Base-by-base conservation (phyloP, 768 basidiomycete genomes). In the Suillus subluteus region DNA sequence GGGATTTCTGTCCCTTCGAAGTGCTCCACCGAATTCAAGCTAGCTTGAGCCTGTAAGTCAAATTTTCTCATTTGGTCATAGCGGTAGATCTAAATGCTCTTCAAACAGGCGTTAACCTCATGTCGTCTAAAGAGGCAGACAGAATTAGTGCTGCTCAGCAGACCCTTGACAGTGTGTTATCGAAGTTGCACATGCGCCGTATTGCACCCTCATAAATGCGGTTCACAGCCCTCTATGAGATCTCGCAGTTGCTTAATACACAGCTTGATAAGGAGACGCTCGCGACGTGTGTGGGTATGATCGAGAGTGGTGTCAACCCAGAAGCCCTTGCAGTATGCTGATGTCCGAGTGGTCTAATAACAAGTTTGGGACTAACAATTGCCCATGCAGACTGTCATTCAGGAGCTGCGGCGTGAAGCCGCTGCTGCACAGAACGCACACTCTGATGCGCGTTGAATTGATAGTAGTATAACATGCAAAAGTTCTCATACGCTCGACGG, bases 221-320 rank as follows among this genome's bases (percentile, higher is more conserved):
- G 62, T 46, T 23, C 11, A 38, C 69, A 97, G 95, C 91, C 69
- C 83, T 97, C 32, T 85, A 89, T 73, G 94, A 96, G 67, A 92
- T 97, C 64, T 95, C 95, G 23, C 93, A 95, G 78, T 79, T 96
- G 56, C 79, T 97, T 61, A 92, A 95, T 69, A 96, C 95, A 0
- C 87, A 90, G 65, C 83, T 97, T 50, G 94, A 96, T 80, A 94
- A 92, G 72, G 92, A 95, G 74, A 94, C 93, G 3, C 86, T 97
- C n/a, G 94, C 91, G 43, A 95, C 92, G 32, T 97, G 95, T 75
- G 88, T 97, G 30, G 86, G 89, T 48, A 90, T 97, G 91, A 95
- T 97, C 71, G 95, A 97, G 79, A 90, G 87, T 67, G 95, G 95
- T 21, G 92, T 92, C 58, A 97, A 96, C 76, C 94, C 95, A 13